phyloP scores from a whole-genome alignment of 1,284 basidiomycete species.

The Clitocybe nebularis region DNA sequence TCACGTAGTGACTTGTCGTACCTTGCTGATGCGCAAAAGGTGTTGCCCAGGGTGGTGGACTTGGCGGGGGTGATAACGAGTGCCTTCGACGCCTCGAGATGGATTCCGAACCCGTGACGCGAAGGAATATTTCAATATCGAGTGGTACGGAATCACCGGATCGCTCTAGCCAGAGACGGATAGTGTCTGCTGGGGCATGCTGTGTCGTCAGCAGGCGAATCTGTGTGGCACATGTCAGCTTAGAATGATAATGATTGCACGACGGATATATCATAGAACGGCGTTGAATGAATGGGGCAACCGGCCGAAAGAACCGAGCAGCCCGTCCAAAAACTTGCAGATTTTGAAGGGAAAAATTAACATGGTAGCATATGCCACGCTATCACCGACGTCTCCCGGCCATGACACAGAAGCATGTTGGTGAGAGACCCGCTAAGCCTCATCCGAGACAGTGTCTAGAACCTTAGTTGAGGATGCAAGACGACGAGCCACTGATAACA shows the following conservation, averaged over 20 bases:
- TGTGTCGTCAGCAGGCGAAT: constrained; percentile 70
- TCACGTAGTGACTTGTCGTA: constrained; percentile 31
- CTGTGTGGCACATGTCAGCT: constrained; percentile 28
- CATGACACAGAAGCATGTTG: neutral
- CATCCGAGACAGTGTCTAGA: too few relatives aligned
- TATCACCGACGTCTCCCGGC: constrained; percentile 5
- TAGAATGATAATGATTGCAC: constrained; percentile 4
- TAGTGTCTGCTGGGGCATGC: constrained; percentile 66
- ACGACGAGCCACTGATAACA: constrained; percentile 7
- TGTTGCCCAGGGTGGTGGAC: constrained; percentile 29
- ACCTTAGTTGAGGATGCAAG: too few relatives aligned
- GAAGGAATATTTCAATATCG: constrained; percentile 73
- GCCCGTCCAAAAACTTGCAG: neutral
- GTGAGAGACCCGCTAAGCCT: too few relatives aligned
- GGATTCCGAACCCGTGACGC: constrained; percentile 36
- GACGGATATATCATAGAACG: constrained; percentile 4
- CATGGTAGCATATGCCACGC: neutral
- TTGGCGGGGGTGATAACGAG: constrained; percentile 32
- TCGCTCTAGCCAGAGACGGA: constrained; percentile 75
- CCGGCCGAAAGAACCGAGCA: constrained; percentile 6
- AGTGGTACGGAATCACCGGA: constrained; percentile 63
- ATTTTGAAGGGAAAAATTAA: constrained; percentile 3
- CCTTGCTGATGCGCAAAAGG: constrained; percentile 29
- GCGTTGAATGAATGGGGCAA: constrained; percentile 5
- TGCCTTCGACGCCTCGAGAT: constrained; percentile 25